Evolutionary conservation across 176 grass and related monocot genomes (phyloP).

Genomic region (Paspalum notatum): DNA sequence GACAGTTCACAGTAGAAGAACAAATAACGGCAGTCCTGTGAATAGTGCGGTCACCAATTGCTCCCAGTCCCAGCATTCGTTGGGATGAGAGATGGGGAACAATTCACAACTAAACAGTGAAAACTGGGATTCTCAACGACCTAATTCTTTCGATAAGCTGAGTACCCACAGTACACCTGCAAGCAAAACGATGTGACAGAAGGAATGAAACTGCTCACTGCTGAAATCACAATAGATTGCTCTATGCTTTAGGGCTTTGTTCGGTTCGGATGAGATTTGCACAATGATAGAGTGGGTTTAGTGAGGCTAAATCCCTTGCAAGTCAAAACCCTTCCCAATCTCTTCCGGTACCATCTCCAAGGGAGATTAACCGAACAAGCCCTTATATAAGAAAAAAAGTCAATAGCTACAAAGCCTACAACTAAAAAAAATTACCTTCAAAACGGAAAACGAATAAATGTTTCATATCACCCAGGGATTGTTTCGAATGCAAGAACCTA

Average conservation of each 20-base stretch:
- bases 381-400: background rate
- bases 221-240: background rate
- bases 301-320: too few relatives aligned
- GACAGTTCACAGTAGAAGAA: background rate
- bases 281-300: too few relatives aligned
- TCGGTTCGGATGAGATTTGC: too few relatives aligned
- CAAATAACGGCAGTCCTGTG: background rate
- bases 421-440: conserved; percentile 1
- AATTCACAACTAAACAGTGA: background rate
- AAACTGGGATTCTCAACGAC: background rate
- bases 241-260: too few relatives aligned
- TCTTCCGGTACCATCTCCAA: too few relatives aligned
- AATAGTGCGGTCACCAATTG: background rate
- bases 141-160: background rate
- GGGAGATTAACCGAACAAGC: too few relatives aligned
- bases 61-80: background rate
- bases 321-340: too few relatives aligned
- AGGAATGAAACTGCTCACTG: background rate
- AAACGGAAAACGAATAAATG: background rate
- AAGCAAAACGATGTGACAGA: background rate
- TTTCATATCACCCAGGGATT: background rate
- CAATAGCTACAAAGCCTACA: conserved; percentile 8
- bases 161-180: background rate
- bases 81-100: background rate
- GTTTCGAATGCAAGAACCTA: background rate